Conservation (phyloP, 768 basidiomycete genomes). For the Boletus reticuloceps region DNA sequence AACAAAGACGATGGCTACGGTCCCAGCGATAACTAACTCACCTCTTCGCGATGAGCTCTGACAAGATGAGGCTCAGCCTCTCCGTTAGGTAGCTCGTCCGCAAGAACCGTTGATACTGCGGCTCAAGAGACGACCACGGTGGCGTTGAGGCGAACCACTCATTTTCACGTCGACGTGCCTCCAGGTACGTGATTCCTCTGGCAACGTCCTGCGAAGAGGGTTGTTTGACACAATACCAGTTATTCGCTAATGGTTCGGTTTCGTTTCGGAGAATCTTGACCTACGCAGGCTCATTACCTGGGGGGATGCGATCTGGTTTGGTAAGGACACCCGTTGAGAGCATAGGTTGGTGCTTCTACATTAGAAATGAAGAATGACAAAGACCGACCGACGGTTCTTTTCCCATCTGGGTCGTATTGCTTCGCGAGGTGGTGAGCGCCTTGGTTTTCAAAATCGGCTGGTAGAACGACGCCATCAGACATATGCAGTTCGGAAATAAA, state of each 20-base stretch:
- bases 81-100: slow-evolving; percentile 57
- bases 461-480: slow-evolving; percentile 33
- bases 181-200: slow-evolving; percentile 45
- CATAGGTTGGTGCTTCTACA: slow-evolving; percentile 30
- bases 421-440: slow-evolving; percentile 68
- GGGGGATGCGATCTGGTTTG: slow-evolving; percentile 60
- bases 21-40: slow-evolving; percentile 22
- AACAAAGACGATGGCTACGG: too few species aligned
- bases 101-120: slow-evolving; percentile 48
- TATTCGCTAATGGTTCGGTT: slow-evolving; percentile 27
- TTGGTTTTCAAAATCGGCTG: slow-evolving; percentile 83
- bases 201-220: slow-evolving; percentile 26
- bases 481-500: background rate
- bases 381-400: slow-evolving; percentile 63
- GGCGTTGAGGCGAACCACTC: slow-evolving; percentile 50
- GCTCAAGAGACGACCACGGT: slow-evolving; percentile 58
- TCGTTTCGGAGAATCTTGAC: slow-evolving; percentile 55
- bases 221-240: slow-evolving; percentile 43
- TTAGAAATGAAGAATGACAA: background rate
- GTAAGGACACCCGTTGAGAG: slow-evolving; percentile 42
- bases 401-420: slow-evolving; percentile 55
- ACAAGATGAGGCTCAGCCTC: slow-evolving; percentile 57
- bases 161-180: slow-evolving; percentile 56
- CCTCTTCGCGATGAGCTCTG: slow-evolving; percentile 62
- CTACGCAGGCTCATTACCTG: slow-evolving; percentile 41